Conservation (phyloP, 108 stramenopile species). For the Parmales sp. region DNA sequence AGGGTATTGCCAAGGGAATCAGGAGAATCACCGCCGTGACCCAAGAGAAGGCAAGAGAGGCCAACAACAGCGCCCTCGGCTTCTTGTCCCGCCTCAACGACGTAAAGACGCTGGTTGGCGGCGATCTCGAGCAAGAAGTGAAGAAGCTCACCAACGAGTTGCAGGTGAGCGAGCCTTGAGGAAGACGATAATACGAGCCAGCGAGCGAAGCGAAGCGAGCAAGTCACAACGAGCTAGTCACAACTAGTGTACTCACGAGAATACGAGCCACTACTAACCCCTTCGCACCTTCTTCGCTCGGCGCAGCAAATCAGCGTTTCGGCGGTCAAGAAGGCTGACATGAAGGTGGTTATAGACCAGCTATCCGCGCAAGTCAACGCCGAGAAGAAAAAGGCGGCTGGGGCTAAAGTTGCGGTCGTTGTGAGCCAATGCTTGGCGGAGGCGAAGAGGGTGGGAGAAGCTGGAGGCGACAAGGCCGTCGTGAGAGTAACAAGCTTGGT, state of each 20-base stretch:
- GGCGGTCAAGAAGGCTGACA: conserved; percentile 56
- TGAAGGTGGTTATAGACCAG: conserved; percentile 46
- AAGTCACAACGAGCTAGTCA: too few relatives aligned
- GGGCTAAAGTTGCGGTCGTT: conserved; percentile 59
- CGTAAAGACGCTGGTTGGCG: conserved; percentile 50
- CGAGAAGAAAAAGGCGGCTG: conserved; percentile 65
- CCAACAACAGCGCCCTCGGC: conserved; percentile 56
- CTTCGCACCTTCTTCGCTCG: too few relatives aligned
- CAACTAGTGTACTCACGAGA: too few relatives aligned
- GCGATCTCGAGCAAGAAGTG: conserved; percentile 53
- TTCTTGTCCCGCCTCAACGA: conserved; percentile 50
- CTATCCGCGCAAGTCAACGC: conserved; percentile 63
- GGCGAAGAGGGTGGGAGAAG: conserved; percentile 40
- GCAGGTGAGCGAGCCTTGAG: too few relatives aligned
- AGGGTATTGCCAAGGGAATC: conserved; percentile 95
- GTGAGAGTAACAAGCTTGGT: conserved; percentile 76
- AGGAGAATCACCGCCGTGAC: conserved; percentile 90
- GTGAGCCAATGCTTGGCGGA: conserved; percentile 48
- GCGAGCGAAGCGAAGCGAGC: neutral
- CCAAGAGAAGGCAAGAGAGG: conserved; percentile 65
- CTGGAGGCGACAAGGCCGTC: conserved; percentile 65
- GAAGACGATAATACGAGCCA: too few relatives aligned
- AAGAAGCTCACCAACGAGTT: conserved; percentile 64
- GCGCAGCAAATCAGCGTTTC: conserved; percentile 60
- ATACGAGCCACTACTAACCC: too few relatives aligned